Evolutionary conservation across 2,329 filamentous ascomycete species (phyloP).

Genomic region (Penicillium aurantiogriseum): DNA sequence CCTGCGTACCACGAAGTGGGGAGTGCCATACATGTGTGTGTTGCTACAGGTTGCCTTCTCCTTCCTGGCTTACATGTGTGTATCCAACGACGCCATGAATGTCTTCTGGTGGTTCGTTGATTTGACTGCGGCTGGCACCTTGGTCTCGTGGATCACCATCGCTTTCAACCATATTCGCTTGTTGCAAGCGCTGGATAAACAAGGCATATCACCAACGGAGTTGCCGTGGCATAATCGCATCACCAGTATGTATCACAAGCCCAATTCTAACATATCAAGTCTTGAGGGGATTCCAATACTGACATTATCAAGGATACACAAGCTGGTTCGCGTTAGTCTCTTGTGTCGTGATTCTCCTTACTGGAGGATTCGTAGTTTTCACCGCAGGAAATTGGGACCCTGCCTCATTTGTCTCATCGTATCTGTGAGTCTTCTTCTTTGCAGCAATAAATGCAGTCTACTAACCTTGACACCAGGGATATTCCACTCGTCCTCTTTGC

Average conservation of each 20-base stretch:
- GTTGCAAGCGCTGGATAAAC: slow-evolving; percentile 53
- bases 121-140: slow-evolving; percentile 60
- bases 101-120: slow-evolving; percentile 67
- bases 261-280: too few relatives aligned
- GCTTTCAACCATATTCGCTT: slow-evolving; percentile 61
- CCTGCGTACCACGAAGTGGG: slow-evolving; percentile 34
- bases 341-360: slow-evolving; percentile 65
- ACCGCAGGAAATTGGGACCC: slow-evolving; percentile 59
- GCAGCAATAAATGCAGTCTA: neutral
- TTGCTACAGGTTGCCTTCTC: slow-evolving; percentile 42
- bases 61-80: slow-evolving; percentile 47
- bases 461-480: slow-evolving; percentile 44
- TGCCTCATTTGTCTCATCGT: slow-evolving; percentile 60
- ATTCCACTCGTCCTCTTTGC: slow-evolving; percentile 59
- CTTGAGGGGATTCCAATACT: slow-evolving; percentile 5
- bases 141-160: slow-evolving; percentile 63
- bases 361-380: slow-evolving; percentile 65
- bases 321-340: slow-evolving; percentile 61
- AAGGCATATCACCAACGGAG: slow-evolving; percentile 51
- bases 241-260: slow-evolving; percentile 50
- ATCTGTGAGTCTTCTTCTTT: slow-evolving; percentile 53
- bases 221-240: slow-evolving; percentile 65
- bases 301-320: slow-evolving; percentile 51
- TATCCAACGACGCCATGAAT: slow-evolving; percentile 53
- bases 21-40: slow-evolving; percentile 48